Evolutionary conservation across 352 stramenopile genomes (phyloP), one percentile per base, ranked within the genome.

Genomic region (Phytophthora pinifolia): DNA sequence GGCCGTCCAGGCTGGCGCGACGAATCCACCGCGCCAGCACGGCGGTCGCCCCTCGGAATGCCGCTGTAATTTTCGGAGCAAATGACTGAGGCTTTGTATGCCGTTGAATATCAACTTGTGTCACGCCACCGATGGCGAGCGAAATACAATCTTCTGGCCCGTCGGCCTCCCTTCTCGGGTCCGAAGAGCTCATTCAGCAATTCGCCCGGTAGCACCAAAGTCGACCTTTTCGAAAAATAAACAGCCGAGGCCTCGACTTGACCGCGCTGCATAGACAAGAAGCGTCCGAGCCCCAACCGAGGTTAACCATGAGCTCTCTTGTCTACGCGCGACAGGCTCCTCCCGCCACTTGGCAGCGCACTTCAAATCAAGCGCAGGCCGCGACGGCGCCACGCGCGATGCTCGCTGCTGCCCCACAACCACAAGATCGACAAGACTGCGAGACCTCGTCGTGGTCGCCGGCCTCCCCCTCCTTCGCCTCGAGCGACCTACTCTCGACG

Each of bases 191-290:
- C 20, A 25, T 25, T 60, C 29, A 39, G 34, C 52, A 17, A 47
- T 62, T 55, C 38, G 17, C 46, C 46, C 27, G 25, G 18, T 36
- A 45, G 13, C 7, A 14, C 2, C 13, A 33, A 18, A 12, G 3
- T n/a, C 27, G 25, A 22, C n/a, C n/a, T n/a, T n/a, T n/a, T 8
- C 6, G 7, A 49, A 47, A 48, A 29, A 37, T 43, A 13, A 7
- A 43, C 37, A 10, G n/a, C 29, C 36, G 45, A 33, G 30, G 27
- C 27, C 27, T 31, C 33, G n/a, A 46, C 53, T 17, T 13, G 29
- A 25, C 20, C 46, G 45, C 17, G 54, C 46, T 31, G 37, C 59
- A 67, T 62, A 67, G 53, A 67, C 39, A 67, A 62, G 48, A 53
- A 59, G 42, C 37, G 50, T 32, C 35, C 20, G 20, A 46, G 29